Conservation (phyloP, 257 asterid species). For the Osmanthus fragrans region DNA sequence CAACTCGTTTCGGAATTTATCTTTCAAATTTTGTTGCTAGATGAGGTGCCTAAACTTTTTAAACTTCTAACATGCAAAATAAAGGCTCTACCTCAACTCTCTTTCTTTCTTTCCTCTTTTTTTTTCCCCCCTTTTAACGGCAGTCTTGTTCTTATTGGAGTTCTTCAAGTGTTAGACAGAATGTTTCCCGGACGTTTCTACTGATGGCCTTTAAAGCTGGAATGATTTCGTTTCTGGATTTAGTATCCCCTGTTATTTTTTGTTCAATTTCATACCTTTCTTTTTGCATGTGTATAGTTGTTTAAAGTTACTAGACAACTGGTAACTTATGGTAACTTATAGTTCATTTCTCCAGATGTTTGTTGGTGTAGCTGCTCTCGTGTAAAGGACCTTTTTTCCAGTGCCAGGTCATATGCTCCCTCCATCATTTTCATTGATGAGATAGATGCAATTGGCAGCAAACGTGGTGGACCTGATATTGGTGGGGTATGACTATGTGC, state of each 20-base stretch:
- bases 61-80: background rate
- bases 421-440: conserved; percentile 97
- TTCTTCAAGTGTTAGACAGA: background rate
- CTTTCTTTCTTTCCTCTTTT: background rate
- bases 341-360: conserved; percentile 70
- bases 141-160: background rate
- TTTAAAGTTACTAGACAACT: conserved; percentile 17
- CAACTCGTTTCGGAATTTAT: background rate
- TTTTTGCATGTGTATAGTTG: background rate
- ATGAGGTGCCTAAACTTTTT: background rate
- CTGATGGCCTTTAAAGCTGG: background rate
- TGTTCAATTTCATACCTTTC: background rate
- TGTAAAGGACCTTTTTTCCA: conserved; percentile 94
- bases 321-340: conserved; percentile 21
- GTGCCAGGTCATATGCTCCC: conserved; percentile 96
- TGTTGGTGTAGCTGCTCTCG: conserved; percentile 99
- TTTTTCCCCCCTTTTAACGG: background rate
- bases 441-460: conserved; percentile 99
- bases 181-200: background rate
- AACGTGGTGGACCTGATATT: conserved; percentile 99
- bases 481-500: conserved; percentile 82
- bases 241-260: background rate
- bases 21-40: background rate
- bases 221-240: background rate
- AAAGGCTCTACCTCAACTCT: background rate